Percentiles rank a stretch among this genome's conserved stretches.
Evolutionary conservation across 139 green algal genomes (phyloP).

Genomic region (Coelastrella sp.): DNA sequence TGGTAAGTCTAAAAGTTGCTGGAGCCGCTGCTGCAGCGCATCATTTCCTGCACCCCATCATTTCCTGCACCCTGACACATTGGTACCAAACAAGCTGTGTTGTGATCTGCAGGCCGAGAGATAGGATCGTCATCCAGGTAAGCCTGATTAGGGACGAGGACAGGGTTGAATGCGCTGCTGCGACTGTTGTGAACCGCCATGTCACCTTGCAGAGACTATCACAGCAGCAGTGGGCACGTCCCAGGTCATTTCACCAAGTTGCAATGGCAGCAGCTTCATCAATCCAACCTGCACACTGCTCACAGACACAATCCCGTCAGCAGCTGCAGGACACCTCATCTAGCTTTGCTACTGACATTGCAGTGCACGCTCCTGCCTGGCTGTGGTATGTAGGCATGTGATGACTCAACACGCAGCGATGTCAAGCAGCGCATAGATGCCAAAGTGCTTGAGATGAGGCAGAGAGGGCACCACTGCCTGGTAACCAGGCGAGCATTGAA

Average conservation of each 20-base stretch:
- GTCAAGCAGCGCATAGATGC: conserved; percentile 46
- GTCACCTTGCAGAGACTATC: too few species aligned
- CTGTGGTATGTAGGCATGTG: background rate
- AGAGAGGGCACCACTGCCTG: conserved; percentile 28
- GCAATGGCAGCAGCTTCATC: too few species aligned
- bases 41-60: background rate
- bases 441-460: conserved; percentile 39
- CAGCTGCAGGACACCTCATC: too few species aligned
- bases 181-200: too few species aligned
- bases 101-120: background rate
- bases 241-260: too few species aligned
- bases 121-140: conserved; percentile 45
- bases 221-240: too few species aligned
- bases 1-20: background rate
- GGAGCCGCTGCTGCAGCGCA: background rate
- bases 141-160: background rate
- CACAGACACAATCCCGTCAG: too few species aligned
- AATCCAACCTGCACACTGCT: too few species aligned
- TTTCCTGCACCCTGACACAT: background rate
- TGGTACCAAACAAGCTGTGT: background rate
- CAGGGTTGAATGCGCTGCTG: too few species aligned
- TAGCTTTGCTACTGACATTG: too few species aligned
- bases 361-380: too few species aligned
- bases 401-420: conserved; percentile 39
- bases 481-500: conserved; percentile 20